phyloP scores from a whole-genome alignment of 805 yeast genomes.

The Ogataea siamensis region DNA sequence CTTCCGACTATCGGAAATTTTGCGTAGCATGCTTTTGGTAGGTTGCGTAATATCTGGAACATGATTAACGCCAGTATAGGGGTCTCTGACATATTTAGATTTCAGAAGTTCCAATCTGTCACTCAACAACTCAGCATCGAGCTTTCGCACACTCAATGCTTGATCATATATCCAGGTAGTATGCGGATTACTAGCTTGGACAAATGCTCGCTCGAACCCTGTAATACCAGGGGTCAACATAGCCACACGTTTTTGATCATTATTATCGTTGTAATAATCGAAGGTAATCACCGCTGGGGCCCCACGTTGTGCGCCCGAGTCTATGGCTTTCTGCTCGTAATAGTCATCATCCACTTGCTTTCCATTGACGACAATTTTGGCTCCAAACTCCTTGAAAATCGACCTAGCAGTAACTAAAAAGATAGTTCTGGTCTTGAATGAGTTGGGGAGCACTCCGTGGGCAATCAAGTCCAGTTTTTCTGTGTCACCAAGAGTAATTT shows the following conservation, averaged over 20 bases:
- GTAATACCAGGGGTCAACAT: constrained; percentile 22
- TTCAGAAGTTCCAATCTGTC: constrained; percentile 52
- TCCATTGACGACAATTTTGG: constrained; percentile 77
- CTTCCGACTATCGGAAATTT: constrained; percentile 32
- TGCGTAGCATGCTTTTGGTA: constrained; percentile 35
- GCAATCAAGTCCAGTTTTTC: constrained; percentile 83
- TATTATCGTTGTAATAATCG: constrained; percentile 25
- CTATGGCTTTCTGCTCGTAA: constrained; percentile 61
- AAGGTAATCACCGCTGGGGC: constrained; percentile 39
- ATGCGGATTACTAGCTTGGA: constrained; percentile 36
- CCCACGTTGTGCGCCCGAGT: constrained; percentile 65
- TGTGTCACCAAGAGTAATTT: constrained; percentile 67
- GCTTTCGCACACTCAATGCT: constrained; percentile 72
- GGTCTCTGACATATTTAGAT: constrained; percentile 65
- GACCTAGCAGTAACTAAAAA: constrained; percentile 90
- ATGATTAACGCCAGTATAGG: constrained; percentile 80
- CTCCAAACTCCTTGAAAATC: constrained; percentile 88
- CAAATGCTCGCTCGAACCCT: constrained; percentile 38
- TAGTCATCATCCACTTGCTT: constrained; percentile 83
- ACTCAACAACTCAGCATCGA: constrained; percentile 59
- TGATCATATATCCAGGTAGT: constrained; percentile 84
- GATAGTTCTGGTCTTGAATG: constrained; percentile 87
- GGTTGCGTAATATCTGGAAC: constrained; percentile 80
- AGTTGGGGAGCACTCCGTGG: constrained; percentile 78
- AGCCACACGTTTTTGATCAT: constrained; percentile 23